phyloP scores from a whole-genome alignment of 2,329 filamentous ascomycete species.

The Pestalotiopsis sp. region DNA sequence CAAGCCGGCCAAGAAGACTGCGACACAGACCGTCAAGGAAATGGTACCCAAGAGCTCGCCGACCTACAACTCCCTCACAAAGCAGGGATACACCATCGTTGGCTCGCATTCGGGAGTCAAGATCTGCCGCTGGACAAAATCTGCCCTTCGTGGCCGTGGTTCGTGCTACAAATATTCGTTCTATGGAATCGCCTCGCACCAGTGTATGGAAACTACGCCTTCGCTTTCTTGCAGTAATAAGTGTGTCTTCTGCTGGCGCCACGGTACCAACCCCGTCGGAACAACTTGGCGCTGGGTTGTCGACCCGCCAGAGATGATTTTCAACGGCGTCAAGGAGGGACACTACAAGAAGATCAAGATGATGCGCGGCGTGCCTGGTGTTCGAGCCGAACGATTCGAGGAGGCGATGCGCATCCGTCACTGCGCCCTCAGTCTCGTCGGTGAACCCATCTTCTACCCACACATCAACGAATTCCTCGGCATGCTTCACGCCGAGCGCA shows the following conservation, averaged over 20 bases:
- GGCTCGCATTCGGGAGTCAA: slow-evolving; percentile 96
- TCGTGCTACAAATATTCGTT: slow-evolving; percentile 98
- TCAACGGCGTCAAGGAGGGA: slow-evolving; percentile 83
- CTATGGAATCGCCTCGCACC: slow-evolving; percentile 94
- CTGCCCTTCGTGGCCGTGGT: slow-evolving; percentile 86
- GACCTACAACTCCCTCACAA: slow-evolving; percentile 86
- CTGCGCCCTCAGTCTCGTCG: slow-evolving; percentile 88
- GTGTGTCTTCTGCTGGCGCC: slow-evolving; percentile 98
- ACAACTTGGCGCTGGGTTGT: slow-evolving; percentile 97
- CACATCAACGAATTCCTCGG: slow-evolving; percentile 90
- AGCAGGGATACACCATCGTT: slow-evolving; percentile 95
- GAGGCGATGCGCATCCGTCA: slow-evolving; percentile 94
- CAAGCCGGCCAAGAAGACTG: slow-evolving; percentile 51
- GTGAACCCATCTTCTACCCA: slow-evolving; percentile 98
- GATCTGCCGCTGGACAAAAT: slow-evolving; percentile 98
- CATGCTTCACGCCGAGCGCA: slow-evolving; percentile 82
- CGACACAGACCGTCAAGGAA: slow-evolving; percentile 66
- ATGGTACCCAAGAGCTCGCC: slow-evolving; percentile 94
- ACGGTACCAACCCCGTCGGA: slow-evolving; percentile 94
- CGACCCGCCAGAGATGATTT: slow-evolving; percentile 87
- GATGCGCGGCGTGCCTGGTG: slow-evolving; percentile 90
- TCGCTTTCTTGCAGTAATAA: slow-evolving; percentile 97
- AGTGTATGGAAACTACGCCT: slow-evolving; percentile 98
- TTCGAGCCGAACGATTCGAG: slow-evolving; percentile 86
- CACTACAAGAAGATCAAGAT: slow-evolving; percentile 99